Base-by-base conservation (phyloP, 768 basidiomycete genomes). In the Podaxis sp. region DNA sequence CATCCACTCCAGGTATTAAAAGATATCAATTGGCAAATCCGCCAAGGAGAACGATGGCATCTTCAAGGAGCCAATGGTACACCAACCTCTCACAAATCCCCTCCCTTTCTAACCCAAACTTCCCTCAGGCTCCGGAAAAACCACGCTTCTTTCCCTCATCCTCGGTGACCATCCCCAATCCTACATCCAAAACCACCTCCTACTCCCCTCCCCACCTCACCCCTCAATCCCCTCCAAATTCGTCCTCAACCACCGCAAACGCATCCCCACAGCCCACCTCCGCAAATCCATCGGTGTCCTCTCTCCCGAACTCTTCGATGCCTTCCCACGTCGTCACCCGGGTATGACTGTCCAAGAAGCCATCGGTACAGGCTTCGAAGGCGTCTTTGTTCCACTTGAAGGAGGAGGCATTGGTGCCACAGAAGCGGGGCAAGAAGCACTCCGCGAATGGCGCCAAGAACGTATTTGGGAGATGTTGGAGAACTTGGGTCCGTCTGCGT, bases 121-220 rank as follows among this genome's bases (percentile, higher is more conserved):
- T n/a, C 7, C 5, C 5, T 3, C 67, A 92, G 91, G 96, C 48
- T 94, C 93, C 0, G 96, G 96, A 14, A 99, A 98, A 76, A 95
- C 95, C 0, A 98, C 96, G 0, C 86, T 98, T 5, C 79, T 98
- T 21, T 87, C 95, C 16, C 72, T 98, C 32, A 75, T 99, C 40
- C 93, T 93, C 0, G 96, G 96, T 25, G 94, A 96, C 69, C 96
- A 98, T 71, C 96, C 96, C 0, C 92, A 94, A 63, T 98, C 96
- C 0, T 98, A 90, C 76, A 88, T 87, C 4, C 91, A 93, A 68
- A 70, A 71, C 6, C 73, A 76, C 59, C 66, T 71, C 63, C 80
- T 60, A 40, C 71, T 77, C 6, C 75, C 73, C 0, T 58, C 67
- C 1, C 50, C 48, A 14, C 61, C 38, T 71, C 18, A 76, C 86